phyloP scores from a whole-genome alignment of 805 yeast genomes.

The Candida berthetii region DNA sequence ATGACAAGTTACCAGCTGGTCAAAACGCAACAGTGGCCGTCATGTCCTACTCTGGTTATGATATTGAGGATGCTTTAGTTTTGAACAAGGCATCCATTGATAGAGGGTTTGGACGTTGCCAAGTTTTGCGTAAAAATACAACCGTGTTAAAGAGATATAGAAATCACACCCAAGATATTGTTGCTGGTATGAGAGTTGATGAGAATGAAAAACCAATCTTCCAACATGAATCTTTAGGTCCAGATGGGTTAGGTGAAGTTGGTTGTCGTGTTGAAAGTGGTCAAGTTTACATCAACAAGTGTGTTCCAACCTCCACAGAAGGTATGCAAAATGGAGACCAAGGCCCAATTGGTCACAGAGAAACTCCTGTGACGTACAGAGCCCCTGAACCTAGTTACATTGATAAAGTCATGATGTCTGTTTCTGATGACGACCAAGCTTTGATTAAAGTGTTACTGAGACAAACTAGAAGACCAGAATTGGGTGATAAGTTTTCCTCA shows the following conservation, averaged over 20 bases:
- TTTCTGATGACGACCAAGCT: constrained; percentile 92
- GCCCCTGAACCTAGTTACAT: constrained; percentile 95
- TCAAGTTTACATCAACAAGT: constrained; percentile 89
- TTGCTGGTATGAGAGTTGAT: constrained; percentile 87
- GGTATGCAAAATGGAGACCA: constrained; percentile 22
- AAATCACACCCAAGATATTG: constrained; percentile 86
- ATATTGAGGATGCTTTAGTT: constrained; percentile 98
- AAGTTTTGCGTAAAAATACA: constrained; percentile 88
- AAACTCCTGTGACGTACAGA: constrained; percentile 85
- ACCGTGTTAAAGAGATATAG: constrained; percentile 87
- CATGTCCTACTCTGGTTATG: constrained; percentile 98
- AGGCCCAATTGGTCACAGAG: constrained; percentile 59
- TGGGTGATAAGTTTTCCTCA: constrained; percentile 95
- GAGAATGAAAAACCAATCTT: constrained; percentile 75
- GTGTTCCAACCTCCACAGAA: constrained; percentile 83
- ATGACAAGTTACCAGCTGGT: constrained; percentile 97
- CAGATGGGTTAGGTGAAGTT: constrained; percentile 96
- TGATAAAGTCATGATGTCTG: constrained; percentile 97
- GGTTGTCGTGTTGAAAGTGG: constrained; percentile 89
- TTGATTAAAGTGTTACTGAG: constrained; percentile 85
- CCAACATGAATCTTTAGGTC: constrained; percentile 83
- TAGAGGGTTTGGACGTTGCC: constrained; percentile 97
- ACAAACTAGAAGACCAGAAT: constrained; percentile 95
- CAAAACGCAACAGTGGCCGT: constrained; percentile 99
- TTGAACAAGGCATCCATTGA: constrained; percentile 90